Evolutionary conservation across 192 early-diverging fungal genomes (phyloP).

Genomic region (Rhizoclosmatium sp.): DNA sequence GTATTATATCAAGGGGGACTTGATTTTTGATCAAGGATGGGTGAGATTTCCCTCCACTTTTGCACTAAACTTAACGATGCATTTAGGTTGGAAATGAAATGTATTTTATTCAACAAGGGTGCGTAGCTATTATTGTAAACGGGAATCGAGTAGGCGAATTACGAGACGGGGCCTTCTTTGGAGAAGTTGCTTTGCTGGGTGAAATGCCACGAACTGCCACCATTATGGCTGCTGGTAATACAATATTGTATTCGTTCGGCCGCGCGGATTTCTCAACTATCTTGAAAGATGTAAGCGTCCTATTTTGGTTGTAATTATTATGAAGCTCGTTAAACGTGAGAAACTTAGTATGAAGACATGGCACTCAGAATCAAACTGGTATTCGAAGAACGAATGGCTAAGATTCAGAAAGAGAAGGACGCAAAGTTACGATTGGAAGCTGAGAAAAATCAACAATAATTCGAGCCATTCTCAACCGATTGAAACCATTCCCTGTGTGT

Average conservation of each 20-base stretch:
- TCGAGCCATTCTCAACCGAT: no score
- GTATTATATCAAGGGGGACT: conserved; percentile 55
- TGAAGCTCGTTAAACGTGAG: not conserved
- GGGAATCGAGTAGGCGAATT: conserved; percentile 46
- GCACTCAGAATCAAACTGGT: conserved; percentile 45
- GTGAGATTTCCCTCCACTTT: conserved; percentile 18
- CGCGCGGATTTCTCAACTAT: conserved; percentile 45
- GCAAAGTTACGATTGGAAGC: conserved; percentile 35
- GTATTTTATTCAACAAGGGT: conserved; percentile 60
- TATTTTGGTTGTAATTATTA: not conserved
- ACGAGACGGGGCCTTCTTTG: conserved; percentile 52
- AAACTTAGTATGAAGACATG: conserved; percentile 49
- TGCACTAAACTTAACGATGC: not conserved
- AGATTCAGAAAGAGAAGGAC: conserved; percentile 53
- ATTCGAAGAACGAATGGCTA: conserved; percentile 56
- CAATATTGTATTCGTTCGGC: conserved; percentile 47
- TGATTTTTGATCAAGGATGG: conserved; percentile 56
- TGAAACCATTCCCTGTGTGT: no score
- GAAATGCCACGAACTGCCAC: conserved; percentile 55
- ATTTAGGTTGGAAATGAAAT: conserved; percentile 58
- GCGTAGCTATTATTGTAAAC: conserved; percentile 54
- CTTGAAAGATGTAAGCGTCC: conserved; percentile 38
- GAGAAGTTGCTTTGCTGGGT: conserved; percentile 57
- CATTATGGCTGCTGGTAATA: conserved; percentile 42
- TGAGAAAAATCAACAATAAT: not conserved